Conservation (phyloP, 495 filamentous ascomycete species). For the Trichoderma orchidacearum region DNA sequence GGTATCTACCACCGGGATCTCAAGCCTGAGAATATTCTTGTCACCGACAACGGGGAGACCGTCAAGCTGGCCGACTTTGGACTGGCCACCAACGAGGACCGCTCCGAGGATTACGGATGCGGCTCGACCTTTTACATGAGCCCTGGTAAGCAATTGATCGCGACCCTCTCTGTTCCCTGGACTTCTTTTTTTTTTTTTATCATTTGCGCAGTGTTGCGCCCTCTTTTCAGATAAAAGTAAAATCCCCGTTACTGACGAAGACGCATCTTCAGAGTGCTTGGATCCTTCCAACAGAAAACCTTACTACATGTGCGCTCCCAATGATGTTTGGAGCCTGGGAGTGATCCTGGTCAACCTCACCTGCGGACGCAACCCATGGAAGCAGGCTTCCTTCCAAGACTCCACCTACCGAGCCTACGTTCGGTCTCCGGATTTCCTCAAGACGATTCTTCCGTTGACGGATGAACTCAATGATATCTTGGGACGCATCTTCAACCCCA, state of each 20-base stretch:
- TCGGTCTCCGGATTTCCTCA: slow-evolving; percentile 75
- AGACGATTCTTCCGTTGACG: slow-evolving; percentile 85
- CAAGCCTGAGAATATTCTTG: slow-evolving; percentile 96
- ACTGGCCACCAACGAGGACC: slow-evolving; percentile 69
- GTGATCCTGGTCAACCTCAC: slow-evolving; percentile 96
- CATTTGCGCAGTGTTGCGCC: neutral
- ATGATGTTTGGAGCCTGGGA: slow-evolving; percentile 96
- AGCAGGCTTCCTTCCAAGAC: slow-evolving; percentile 82
- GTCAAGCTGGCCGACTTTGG: slow-evolving; percentile 98
- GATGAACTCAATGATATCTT: slow-evolving; percentile 82
- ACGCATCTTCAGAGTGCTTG: slow-evolving; percentile 66
- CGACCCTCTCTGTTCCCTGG: slow-evolving; percentile 2
- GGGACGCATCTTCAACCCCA: slow-evolving; percentile 75
- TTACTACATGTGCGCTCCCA: slow-evolving; percentile 84
- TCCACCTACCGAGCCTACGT: slow-evolving; percentile 89
- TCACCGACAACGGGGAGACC: slow-evolving; percentile 72
- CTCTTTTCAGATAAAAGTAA: neutral
- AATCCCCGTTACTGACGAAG: neutral
- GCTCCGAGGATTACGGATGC: slow-evolving; percentile 91
- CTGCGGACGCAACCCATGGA: slow-evolving; percentile 98
- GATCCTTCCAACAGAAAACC: slow-evolving; percentile 65
- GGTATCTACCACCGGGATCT: slow-evolving; percentile 97
- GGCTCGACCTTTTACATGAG: slow-evolving; percentile 99
- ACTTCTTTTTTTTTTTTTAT: slow-evolving; percentile 7
- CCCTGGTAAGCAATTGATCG: slow-evolving; percentile 68